phyloP scores from a whole-genome alignment of 202 grass and related monocot genomes.

The Setaria viridis region DNA sequence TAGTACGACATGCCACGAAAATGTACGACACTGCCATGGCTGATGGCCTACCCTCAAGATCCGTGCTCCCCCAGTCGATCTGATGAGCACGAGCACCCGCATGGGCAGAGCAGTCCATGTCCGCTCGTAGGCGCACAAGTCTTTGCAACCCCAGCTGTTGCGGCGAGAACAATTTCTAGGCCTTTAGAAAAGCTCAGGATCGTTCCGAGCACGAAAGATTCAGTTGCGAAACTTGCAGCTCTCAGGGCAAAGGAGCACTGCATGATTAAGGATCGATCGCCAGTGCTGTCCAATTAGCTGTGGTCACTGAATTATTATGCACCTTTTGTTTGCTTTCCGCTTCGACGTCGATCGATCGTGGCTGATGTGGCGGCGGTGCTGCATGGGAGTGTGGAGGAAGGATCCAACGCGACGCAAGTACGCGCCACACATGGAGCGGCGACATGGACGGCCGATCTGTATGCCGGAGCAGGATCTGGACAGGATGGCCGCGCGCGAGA shows the following conservation, averaged over 20 bases:
- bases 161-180: neutral
- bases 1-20: constrained; percentile 38
- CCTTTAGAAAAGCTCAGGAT: neutral
- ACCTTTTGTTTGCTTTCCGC: neutral
- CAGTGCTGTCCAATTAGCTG: constrained; percentile 1
- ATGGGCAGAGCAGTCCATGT: constrained; percentile 42
- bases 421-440: neutral
- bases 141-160: constrained; percentile 29
- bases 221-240: neutral
- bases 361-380: neutral
- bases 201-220: constrained; percentile 1
- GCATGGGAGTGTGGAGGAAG: constrained; percentile 35
- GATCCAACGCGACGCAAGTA: constrained; percentile 12
- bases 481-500: constrained; percentile 34
- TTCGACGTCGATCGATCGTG: neutral
- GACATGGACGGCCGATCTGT: constrained; percentile 42
- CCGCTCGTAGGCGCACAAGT: constrained; percentile 22
- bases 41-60: constrained; percentile 10
- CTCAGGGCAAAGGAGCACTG: neutral
- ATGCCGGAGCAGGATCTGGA: constrained; percentile 28
- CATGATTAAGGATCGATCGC: neutral
- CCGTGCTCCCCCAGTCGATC: neutral
- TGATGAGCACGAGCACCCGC: neutral
- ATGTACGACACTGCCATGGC: constrained; percentile 26
- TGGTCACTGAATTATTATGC: neutral